Evolutionary conservation across 1,284 basidiomycete species (phyloP).

Genomic region (Dichomitus squalens): DNA sequence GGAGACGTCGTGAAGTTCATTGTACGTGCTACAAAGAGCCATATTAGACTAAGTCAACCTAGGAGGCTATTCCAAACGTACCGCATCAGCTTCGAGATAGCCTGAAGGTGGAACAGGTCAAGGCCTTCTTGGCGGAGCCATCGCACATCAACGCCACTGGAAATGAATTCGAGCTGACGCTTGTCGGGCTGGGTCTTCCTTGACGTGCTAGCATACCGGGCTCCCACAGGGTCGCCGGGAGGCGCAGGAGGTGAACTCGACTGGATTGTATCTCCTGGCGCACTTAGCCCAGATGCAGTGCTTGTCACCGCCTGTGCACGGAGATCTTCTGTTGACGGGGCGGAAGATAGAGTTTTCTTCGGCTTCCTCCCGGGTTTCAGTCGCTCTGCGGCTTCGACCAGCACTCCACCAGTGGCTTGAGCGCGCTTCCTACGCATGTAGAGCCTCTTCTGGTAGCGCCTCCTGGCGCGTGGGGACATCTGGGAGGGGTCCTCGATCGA

Average conservation of each 20-base stretch:
- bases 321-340: neutral
- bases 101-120: constrained; percentile 52
- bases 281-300: neutral
- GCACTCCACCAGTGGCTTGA: constrained; percentile 39
- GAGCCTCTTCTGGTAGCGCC: constrained; percentile 60
- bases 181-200: constrained; percentile 49
- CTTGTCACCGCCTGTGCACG: neutral
- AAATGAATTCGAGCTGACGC: constrained; percentile 42
- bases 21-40: constrained; percentile 26
- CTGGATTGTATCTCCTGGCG: neutral
- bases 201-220: constrained; percentile 27
- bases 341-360: constrained; percentile 8
- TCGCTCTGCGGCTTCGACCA: constrained; percentile 34
- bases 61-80: constrained; percentile 25
- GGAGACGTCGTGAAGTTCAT: constrained; percentile 38
- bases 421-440: constrained; percentile 76
- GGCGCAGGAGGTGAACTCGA: neutral
- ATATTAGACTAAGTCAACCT: neutral
- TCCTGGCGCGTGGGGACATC: constrained; percentile 51
- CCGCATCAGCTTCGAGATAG: constrained; percentile 43
- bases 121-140: constrained; percentile 45
- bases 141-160: constrained; percentile 45
- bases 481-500: constrained; percentile 9
- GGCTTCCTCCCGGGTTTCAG: constrained; percentile 52
- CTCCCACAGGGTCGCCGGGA: neutral